Conservation (phyloP, 305 asterid genomes). For the Fraxinus greggii region DNA sequence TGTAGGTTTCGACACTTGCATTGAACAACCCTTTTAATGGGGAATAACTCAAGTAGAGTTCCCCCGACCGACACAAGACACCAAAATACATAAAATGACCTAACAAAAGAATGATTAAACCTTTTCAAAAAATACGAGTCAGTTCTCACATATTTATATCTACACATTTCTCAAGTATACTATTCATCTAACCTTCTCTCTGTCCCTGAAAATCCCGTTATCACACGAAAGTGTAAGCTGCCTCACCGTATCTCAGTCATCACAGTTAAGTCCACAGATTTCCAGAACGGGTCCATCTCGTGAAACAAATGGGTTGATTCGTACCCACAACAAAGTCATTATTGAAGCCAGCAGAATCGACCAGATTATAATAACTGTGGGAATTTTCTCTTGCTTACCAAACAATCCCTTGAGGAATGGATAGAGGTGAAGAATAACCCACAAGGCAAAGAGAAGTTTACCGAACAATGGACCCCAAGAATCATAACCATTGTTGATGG, state of each 20-base stretch:
- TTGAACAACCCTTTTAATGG: not conserved
- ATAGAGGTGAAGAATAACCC: slow-evolving; percentile 88
- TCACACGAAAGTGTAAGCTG: not conserved
- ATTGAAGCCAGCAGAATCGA: slow-evolving; percentile 71
- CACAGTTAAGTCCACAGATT: slow-evolving; percentile 76
- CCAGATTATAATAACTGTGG: slow-evolving; percentile 84
- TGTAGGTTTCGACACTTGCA: not conserved
- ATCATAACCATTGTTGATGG: slow-evolving; percentile 80
- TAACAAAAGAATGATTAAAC: slow-evolving; percentile 56
- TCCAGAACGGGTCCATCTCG: slow-evolving; percentile 81
- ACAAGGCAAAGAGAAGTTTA: slow-evolving; percentile 67
- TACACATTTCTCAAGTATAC: not conserved
- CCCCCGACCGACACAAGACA: not conserved
- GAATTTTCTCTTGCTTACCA: slow-evolving; percentile 73
- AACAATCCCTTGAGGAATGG: slow-evolving; percentile 86
- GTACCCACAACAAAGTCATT: slow-evolving; percentile 77
- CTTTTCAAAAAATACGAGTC: slow-evolving; percentile 27
- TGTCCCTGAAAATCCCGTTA: not conserved
- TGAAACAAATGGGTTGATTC: slow-evolving; percentile 80
- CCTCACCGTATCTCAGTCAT: slow-evolving; percentile 32
- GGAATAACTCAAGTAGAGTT: not conserved
- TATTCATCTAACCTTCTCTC: slow-evolving; percentile 31
- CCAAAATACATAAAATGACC: not conserved
- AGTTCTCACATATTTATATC: slow-evolving; percentile 35
- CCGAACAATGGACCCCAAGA: slow-evolving; percentile 97